These are phyloP conservation scores for Cyclospora cayetanensis DNA, from an alignment of 169 alveolate species.

Conservation along the genomic window DNA sequence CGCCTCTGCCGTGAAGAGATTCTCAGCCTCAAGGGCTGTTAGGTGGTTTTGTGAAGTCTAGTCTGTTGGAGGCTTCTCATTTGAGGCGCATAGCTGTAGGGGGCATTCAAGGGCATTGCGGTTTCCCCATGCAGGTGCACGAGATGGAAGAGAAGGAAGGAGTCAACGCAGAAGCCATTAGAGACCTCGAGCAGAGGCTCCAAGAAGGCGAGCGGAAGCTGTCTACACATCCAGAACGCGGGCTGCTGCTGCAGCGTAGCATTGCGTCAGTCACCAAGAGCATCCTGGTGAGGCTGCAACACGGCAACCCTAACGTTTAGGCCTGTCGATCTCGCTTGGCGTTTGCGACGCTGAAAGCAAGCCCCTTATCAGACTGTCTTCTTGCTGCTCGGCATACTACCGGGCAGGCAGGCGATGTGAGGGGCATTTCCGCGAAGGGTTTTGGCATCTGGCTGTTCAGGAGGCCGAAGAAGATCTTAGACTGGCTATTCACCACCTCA, in stretches of 20 bases:
- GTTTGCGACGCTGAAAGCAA: no score
- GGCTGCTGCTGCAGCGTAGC: neutral
- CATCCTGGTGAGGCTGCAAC: constrained; percentile 46
- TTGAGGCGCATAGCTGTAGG: no score
- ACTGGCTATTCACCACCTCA: constrained; percentile 4
- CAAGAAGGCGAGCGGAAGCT: neutral
- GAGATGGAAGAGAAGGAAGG: constrained; percentile 14
- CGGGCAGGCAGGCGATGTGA: no score
- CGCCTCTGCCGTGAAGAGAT: neutral
- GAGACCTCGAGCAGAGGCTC: neutral
- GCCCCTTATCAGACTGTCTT: no score
- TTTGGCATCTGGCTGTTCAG: constrained; percentile 20
- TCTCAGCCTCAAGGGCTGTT: no score
- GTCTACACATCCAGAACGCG: neutral
- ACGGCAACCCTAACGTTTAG: no score
- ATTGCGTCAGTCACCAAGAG: neutral
- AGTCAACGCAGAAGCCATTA: neutral
- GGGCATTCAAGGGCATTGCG: neutral
- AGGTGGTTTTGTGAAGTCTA: no score
- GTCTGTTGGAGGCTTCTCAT: no score
- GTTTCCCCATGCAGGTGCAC: neutral
- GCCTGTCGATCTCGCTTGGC: no score
- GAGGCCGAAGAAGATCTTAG: neutral
- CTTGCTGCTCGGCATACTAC: no score
- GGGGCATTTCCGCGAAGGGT: no score